These are phyloP conservation scores for Aspergillus terreus DNA, from an alignment of 2,329 filamentous ascomycete species.

Conservation along the genomic window DNA sequence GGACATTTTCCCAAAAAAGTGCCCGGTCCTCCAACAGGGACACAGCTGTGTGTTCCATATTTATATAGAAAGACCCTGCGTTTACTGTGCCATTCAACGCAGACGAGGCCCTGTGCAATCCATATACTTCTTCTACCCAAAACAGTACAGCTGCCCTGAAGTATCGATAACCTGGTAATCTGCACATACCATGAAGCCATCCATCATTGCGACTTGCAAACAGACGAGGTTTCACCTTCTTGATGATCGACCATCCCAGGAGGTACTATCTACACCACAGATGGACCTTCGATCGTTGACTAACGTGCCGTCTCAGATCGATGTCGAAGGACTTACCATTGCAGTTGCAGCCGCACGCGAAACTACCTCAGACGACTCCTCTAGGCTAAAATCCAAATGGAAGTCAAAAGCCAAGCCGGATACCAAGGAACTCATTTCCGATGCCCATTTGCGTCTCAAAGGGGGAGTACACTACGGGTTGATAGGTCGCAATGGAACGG, in stretches of 20 bases:
- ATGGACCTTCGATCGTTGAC: neutral
- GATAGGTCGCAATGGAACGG: slow-evolving; percentile 75
- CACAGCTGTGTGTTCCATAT: too few species aligned
- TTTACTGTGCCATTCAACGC: too few species aligned
- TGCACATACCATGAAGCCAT: slow-evolving; percentile 14
- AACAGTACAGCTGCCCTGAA: too few species aligned
- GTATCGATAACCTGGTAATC: too few species aligned
- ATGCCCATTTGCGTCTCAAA: slow-evolving; percentile 69
- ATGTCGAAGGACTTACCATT: slow-evolving; percentile 70
- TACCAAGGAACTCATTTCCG: slow-evolving; percentile 61
- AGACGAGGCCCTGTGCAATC: too few species aligned
- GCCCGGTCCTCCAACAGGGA: too few species aligned
- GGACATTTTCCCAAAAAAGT: too few species aligned
- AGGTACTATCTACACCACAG: slow-evolving; percentile 41
- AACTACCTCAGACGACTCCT: slow-evolving; percentile 12
- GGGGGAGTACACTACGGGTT: slow-evolving; percentile 72
- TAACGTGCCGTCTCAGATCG: slow-evolving; percentile 46
- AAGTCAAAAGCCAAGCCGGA: slow-evolving; percentile 52
- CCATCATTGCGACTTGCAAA: slow-evolving; percentile 60
- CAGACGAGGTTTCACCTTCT: slow-evolving; percentile 64
- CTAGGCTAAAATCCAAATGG: slow-evolving; percentile 29
- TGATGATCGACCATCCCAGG: slow-evolving; percentile 50
- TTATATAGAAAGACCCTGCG: too few species aligned
- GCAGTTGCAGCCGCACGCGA: slow-evolving; percentile 47
- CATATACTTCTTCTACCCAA: too few species aligned